Conservation (phyloP, 31 red algal species). For the Endocladia muricata region DNA sequence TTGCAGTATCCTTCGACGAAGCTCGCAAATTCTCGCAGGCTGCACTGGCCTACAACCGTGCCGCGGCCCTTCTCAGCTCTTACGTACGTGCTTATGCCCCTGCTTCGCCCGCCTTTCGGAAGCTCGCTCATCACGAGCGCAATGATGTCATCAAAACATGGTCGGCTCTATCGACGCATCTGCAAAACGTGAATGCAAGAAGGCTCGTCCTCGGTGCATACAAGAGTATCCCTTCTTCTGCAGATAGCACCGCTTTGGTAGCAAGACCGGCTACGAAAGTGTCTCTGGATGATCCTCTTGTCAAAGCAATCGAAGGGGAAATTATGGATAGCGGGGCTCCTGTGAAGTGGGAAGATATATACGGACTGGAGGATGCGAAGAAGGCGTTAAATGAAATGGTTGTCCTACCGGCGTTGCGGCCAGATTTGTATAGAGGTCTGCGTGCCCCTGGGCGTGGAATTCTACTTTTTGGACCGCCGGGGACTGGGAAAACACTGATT, state of each 20-base stretch:
- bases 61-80: not conserved
- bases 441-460: conserved; percentile 62
- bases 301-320: conserved; percentile 51
- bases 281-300: conserved; percentile 20
- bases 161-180: not conserved
- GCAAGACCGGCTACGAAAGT: not conserved
- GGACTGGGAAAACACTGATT: conserved; percentile 80
- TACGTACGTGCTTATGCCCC: not conserved
- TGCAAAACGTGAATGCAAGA: conserved; percentile 4
- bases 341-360: conserved; percentile 64
- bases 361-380: conserved; percentile 56
- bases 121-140: conserved; percentile 3
- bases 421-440: conserved; percentile 61
- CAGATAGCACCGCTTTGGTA: not conserved
- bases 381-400: conserved; percentile 56
- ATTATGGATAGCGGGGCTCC: conserved; percentile 23
- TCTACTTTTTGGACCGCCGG: conserved; percentile 79
- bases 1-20: conserved; percentile 18
- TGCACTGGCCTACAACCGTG: conserved; percentile 5
- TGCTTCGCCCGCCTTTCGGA: not conserved
- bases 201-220: not conserved
- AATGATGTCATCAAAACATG: not conserved
- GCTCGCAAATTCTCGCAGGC: not conserved
- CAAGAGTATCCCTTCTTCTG: not conserved
- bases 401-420: conserved; percentile 42